Evolutionary conservation across 192 early-diverging fungal genomes (phyloP), one percentile per base, ranked within the genome.

Genomic region (Paraglomus brasilianum): DNA sequence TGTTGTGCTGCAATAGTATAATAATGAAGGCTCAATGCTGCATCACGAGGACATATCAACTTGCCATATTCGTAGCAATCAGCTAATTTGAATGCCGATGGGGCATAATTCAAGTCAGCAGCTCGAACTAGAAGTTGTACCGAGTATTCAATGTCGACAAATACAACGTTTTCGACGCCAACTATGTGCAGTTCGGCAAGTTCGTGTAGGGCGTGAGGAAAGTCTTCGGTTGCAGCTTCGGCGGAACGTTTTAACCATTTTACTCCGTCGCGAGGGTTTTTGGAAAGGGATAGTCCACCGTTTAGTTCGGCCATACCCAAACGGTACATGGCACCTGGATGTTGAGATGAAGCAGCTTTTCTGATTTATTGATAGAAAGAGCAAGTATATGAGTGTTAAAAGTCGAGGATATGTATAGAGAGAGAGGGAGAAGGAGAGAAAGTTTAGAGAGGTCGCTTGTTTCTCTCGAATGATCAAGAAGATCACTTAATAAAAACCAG

Each of bases 1-100:
- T 85, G 78, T 66, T 86, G 80, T 5, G 87, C 86, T 1, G 86
- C 87, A 55, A 84, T 73, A 15, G 83, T 86, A 66, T 87, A 88
- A 55, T 80, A 89, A 58, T 85, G 82, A 43, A 83, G 77, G 0
- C 81, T 81, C 13, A 83, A 68, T 13, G 79, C 81, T 9, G 86
- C 75, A 47, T 87, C 86, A 42, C 74, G 77, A 19, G 75, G 75
- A 53, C 84, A 82, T 43, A 71, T 74, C n/a, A 87, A 64, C 62
- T 85, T 85, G 15, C 86, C 86, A 74, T 88, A 83, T 56, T 88
- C 86, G 67, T 83, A 88, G 62, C 81, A 84, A 57, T 86, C 86
- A 21, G 85, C 86, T 1, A 88, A 63, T 56, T 81, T 67, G 72
- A 85, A 85, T 9, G 81, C 82, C 15, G 89, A 85, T 4, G 85